phyloP scores from a whole-genome alignment of 345 rosid genomes.

The Salix arbutifolia region DNA sequence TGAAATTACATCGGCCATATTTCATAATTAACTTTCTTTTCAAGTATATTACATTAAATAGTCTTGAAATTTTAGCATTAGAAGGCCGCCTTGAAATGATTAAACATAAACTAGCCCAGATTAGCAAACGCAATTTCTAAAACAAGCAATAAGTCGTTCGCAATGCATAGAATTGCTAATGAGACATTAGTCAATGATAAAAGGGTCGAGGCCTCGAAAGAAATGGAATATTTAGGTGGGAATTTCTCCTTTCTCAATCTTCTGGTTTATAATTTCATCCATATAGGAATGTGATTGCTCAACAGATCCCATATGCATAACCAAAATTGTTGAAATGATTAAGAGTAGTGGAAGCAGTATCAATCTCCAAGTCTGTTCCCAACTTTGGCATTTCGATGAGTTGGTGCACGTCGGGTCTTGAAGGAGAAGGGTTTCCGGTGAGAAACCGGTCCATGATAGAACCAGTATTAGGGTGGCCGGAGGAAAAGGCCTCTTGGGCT shows the following conservation, averaged over 20 bases:
- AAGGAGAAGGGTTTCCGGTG: constrained; percentile 7
- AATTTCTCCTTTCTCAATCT: too few relatives aligned
- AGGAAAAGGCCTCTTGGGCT: constrained; percentile 47
- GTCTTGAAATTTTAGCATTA: background rate
- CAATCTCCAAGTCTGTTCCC: background rate
- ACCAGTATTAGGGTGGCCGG: constrained; percentile 56
- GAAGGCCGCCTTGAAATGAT: background rate
- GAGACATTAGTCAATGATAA: background rate
- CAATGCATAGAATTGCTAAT: background rate
- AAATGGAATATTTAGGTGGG: too few relatives aligned
- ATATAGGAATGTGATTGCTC: background rate
- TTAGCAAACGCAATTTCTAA: background rate
- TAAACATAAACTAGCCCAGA: background rate
- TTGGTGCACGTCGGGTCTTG: background rate
- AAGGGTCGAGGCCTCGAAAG: background rate
- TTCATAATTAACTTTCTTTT: background rate
- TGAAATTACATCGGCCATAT: background rate
- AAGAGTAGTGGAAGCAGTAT: background rate
- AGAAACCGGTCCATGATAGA: constrained; percentile 30
- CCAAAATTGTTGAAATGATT: background rate
- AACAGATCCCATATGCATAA: background rate
- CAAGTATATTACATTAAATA: background rate
- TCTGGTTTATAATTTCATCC: too few relatives aligned
- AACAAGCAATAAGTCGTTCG: background rate
- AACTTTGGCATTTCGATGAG: constrained; percentile 25